A percentile compares a stretch with the other conserved stretches of the same genome.
These are phyloP conservation scores for Metschnikowia vanudenii DNA, from an alignment of 805 yeast species.

Conservation along the genomic window DNA sequence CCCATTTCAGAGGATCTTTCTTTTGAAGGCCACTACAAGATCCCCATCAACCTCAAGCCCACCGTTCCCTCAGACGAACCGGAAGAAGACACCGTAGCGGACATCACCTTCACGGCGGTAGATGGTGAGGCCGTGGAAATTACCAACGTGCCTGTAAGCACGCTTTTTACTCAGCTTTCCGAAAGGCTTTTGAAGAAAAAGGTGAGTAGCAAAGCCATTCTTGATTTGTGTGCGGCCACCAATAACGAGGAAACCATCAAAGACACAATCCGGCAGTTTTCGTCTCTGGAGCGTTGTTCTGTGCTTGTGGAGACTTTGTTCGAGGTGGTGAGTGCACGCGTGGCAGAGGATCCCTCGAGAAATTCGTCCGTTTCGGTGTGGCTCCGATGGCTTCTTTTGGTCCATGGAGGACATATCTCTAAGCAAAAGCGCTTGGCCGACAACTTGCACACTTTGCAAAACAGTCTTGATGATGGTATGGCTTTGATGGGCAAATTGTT, in stretches of 20 bases:
- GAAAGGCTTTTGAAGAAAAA: conserved; percentile 15
- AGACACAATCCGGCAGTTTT: conserved; percentile 37
- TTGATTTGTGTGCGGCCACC: conserved; percentile 28
- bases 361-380: conserved; percentile 47
- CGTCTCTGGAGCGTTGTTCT: conserved; percentile 28
- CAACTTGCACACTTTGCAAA: conserved; percentile 55
- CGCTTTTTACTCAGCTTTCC: conserved; percentile 25
- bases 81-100: conserved; percentile 17
- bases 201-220: conserved; percentile 13
- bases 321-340: conserved; percentile 26
- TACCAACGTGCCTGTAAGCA: conserved; percentile 24
- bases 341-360: conserved; percentile 29
- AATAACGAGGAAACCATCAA: conserved; percentile 33
- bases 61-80: conserved; percentile 9
- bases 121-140: conserved; percentile 23
- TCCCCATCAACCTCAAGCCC: conserved; percentile 10
- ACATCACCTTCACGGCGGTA: conserved; percentile 17
- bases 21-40: conserved; percentile 17
- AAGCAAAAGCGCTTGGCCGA: conserved; percentile 51
- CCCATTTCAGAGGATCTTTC: conserved; percentile 16
- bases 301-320: conserved; percentile 26
- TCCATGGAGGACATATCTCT: conserved; percentile 64
- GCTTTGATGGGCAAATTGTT: conserved; percentile 64
- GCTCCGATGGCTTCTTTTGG: conserved; percentile 77
- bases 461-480: conserved; percentile 54